Base-by-base conservation (phyloP, 2,329 filamentous ascomycete genomes). In the Pseudogymnoascus sp. region DNA sequence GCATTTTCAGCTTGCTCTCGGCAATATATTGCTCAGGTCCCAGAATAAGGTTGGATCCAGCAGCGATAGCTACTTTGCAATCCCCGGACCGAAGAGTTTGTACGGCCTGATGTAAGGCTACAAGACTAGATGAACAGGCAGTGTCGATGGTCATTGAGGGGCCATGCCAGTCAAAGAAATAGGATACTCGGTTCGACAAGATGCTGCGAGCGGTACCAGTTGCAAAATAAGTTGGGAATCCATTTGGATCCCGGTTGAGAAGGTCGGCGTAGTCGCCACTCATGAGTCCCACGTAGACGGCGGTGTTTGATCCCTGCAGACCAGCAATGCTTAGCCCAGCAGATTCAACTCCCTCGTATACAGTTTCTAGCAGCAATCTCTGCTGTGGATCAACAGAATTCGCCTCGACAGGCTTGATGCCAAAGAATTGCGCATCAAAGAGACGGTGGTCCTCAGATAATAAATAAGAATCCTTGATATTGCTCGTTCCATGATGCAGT, bases 71-170 rank as follows among this genome's bases (percentile, higher is more conserved):
- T 37, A 69, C 66, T 6, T 65, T 63, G 6, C 67, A 69, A 18
- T 73, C 71, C 7, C 69, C 66, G 14, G 60, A 64, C 9, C 68
- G 64, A 12, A 76, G 59, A 18, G 65, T 66, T 47, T 72, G 70
- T 41, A 76, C 77, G 1, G 79, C 81, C 39, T 80, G 70, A 66
- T 84, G 79, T 4, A 84, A 71, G 0, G 79, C 77, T 2, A 82
- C 77, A 12, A 85, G 73, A 50, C 80, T 80, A 4, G 78, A 60
- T 14, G 62, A 62, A 33, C 62, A 66, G 3, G 57, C 65, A 4
- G 64, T 66, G 38, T 66, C 64, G 12, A 66, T 11, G 1, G 64
- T 66, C 30, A 65, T 58, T 47, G 50, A 60, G 11, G 59, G 60
- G 22, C 60, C 60, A 15, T 41, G 20, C 60, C 63, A 62, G 60